Evolutionary conservation across 2,329 filamentous ascomycete genomes (phyloP).

Genomic region (Thermochaetoides dissita): DNA sequence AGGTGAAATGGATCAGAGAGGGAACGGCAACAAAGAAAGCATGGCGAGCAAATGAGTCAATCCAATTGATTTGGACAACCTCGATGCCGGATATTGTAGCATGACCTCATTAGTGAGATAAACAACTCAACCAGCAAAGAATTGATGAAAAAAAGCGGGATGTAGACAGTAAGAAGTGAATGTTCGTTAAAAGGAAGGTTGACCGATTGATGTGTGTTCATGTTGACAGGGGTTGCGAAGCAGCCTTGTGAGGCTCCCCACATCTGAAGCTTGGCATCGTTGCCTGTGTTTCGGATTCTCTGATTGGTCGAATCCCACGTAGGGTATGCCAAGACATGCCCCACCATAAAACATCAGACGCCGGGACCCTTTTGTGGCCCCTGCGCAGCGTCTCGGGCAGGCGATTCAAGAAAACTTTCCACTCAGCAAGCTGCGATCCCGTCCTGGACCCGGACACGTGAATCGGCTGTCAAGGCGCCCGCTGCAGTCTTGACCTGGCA

Average conservation of each 20-base stretch:
- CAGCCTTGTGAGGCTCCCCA: background rate
- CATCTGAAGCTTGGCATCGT: no score
- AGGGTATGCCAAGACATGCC: no score
- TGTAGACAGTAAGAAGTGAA: background rate
- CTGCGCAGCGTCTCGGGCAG: constrained; percentile 5
- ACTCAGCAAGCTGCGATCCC: background rate
- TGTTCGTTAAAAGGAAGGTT: background rate
- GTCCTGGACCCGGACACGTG: constrained; percentile 1
- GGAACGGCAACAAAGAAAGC: no score
- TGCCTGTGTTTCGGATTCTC: no score
- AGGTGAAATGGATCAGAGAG: no score
- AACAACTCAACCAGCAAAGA: no score
- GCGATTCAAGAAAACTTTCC: constrained; percentile 12
- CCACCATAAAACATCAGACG: background rate
- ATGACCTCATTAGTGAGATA: no score
- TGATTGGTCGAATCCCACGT: no score
- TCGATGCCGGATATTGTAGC: no score
- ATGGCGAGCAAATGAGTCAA: no score
- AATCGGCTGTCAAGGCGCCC: constrained; percentile 4
- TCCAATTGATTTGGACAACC: no score
- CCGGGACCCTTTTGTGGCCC: constrained; percentile 5
- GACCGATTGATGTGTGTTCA: no score
- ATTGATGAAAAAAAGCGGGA: background rate
- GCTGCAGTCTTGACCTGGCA: constrained; percentile 8
- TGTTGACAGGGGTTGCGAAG: background rate